Evolutionary conservation across 2,329 filamentous ascomycete species (phyloP).

Genomic region (Chaetomiaceae sp.): DNA sequence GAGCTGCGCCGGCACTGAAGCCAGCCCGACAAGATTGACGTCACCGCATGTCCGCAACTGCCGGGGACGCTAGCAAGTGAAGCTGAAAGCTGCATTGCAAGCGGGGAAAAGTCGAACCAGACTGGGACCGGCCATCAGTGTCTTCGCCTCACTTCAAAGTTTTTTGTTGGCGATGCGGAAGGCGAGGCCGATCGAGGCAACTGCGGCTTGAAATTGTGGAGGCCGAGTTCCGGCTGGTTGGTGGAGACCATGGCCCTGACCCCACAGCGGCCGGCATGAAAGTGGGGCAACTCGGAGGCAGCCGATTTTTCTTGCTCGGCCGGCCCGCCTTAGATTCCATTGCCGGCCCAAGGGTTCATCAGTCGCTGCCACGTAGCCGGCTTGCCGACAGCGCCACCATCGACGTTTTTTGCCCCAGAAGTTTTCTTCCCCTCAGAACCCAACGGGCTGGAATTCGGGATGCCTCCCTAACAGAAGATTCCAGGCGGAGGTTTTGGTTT

Average conservation of each 20-base stretch:
- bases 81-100: conserved; percentile 13
- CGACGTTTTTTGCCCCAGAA: not conserved
- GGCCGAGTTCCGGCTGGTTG: not conserved
- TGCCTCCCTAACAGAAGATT: not conserved
- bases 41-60: not conserved
- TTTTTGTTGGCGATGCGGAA: no score
- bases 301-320: conserved; percentile 2
- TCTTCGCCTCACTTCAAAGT: not conserved
- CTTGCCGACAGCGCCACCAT: conserved; percentile 5
- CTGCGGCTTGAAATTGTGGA: no score
- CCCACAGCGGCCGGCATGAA: not conserved
- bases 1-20: not conserved
- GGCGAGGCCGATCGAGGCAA: no score
- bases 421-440: not conserved
- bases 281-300: conserved; percentile 9
- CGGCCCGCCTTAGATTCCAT: conserved; percentile 5
- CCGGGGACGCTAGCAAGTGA: not conserved
- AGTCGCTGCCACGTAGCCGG: conserved; percentile 10
- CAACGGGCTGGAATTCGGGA: not conserved
- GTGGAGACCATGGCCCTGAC: not conserved
- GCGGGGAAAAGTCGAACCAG: not conserved
- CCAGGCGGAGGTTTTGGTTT: not conserved
- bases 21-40: conserved; percentile 4
- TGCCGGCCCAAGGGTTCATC: not conserved
- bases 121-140: not conserved